phyloP scores from a whole-genome alignment of 352 stramenopile species.

The Phytophthora niederhauseri region DNA sequence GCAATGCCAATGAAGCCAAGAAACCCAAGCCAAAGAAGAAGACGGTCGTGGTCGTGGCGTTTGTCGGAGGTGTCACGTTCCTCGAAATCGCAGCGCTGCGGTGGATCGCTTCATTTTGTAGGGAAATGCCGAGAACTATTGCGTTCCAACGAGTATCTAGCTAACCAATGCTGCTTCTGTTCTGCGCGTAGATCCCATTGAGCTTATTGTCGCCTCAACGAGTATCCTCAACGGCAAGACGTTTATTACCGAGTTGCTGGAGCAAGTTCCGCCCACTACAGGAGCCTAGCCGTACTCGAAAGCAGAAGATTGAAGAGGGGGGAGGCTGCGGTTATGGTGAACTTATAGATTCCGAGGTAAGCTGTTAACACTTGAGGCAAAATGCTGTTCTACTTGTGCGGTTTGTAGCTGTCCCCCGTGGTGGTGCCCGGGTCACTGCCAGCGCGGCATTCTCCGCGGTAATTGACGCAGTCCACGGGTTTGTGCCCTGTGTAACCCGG shows the following conservation, averaged over 20 bases:
- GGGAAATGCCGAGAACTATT: conserved; percentile 1
- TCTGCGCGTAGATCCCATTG: conserved; percentile 50
- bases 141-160: background rate
- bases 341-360: conserved; percentile 17
- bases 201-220: conserved; percentile 66
- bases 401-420: conserved; percentile 64
- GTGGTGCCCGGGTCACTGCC: conserved; percentile 65
- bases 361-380: conserved; percentile 4
- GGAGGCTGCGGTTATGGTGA: background rate
- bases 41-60: conserved; percentile 62
- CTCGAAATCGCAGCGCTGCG: conserved; percentile 76
- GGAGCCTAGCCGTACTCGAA: conserved; percentile 9
- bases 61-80: conserved; percentile 75
- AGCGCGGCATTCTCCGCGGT: conserved; percentile 70
- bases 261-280: conserved; percentile 47
- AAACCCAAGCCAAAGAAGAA: conserved; percentile 48
- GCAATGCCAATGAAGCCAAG: conserved; percentile 10
- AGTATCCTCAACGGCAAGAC: conserved; percentile 61
- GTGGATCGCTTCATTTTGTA: conserved; percentile 75
- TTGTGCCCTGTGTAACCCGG: conserved; percentile 87
- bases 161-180: conserved; percentile 11
- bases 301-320: background rate
- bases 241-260: conserved; percentile 59
- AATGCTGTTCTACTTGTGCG: conserved; percentile 46
- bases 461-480: conserved; percentile 78